phyloP scores from a whole-genome alignment of 1,284 basidiomycete species.

The Leccinum discolor region DNA sequence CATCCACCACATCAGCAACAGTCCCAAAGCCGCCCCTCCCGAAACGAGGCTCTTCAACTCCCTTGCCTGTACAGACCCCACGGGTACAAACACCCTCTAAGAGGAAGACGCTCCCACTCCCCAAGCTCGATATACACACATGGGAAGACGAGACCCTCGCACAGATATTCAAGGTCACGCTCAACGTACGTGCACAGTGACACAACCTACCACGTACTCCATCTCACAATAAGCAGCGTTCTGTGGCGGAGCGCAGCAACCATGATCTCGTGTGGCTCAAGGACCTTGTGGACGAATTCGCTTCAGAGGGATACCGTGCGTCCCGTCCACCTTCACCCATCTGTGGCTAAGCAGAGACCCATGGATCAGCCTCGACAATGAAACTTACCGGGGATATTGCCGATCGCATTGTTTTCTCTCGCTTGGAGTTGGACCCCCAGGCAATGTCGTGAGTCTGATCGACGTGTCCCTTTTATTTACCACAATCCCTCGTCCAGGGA shows the following conservation, averaged over 20 bases:
- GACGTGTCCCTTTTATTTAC: neutral
- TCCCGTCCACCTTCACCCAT: slow-evolving; percentile 11
- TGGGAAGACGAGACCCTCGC: slow-evolving; percentile 81
- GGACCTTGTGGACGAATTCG: slow-evolving; percentile 70
- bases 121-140: slow-evolving; percentile 53
- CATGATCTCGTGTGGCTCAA: slow-evolving; percentile 88
- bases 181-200: slow-evolving; percentile 58
- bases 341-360: slow-evolving; percentile 3
- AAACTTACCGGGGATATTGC: slow-evolving; percentile 58
- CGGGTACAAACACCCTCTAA: slow-evolving; percentile 36
- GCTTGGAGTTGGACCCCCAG: slow-evolving; percentile 82
- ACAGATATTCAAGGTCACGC: slow-evolving; percentile 75
- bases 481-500: slow-evolving; percentile 47
- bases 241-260: slow-evolving; percentile 66
- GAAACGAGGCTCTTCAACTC: slow-evolving; percentile 32
- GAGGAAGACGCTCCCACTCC: slow-evolving; percentile 43
- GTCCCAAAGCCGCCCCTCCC: slow-evolving; percentile 22
- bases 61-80: slow-evolving; percentile 8
- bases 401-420: slow-evolving; percentile 85
- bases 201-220: neutral
- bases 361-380: slow-evolving; percentile 29
- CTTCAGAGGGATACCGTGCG: slow-evolving; percentile 64
- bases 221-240: slow-evolving; percentile 46
- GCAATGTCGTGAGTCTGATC: slow-evolving; percentile 65
- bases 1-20: slow-evolving; percentile 16